These are phyloP conservation scores for Candida broadrunensis DNA, from an alignment of 805 yeast species.

Conservation along the genomic window DNA sequence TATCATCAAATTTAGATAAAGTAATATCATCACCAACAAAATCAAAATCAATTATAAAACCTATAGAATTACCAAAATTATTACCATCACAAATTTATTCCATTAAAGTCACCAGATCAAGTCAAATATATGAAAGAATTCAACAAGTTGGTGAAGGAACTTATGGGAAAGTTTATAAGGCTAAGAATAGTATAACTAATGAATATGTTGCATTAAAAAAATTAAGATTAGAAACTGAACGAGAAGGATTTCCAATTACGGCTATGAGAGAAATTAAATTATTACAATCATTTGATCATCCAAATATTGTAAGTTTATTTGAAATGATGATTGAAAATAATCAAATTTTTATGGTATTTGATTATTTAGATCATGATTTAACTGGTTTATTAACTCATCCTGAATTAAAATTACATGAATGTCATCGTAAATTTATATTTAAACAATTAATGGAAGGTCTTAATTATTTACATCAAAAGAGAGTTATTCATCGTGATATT, in stretches of 20 bases:
- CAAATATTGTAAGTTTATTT: slow-evolving; percentile 71
- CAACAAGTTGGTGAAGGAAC: slow-evolving; percentile 99
- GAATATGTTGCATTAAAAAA: slow-evolving; percentile 83
- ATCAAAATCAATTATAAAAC: slow-evolving; percentile 2
- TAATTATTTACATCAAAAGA: slow-evolving; percentile 61
- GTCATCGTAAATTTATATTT: slow-evolving; percentile 66
- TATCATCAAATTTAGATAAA: slow-evolving; percentile 13
- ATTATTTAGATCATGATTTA: slow-evolving; percentile 90
- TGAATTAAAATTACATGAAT: slow-evolving; percentile 55
- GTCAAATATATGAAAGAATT: slow-evolving; percentile 60
- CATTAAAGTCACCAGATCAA: slow-evolving; percentile 21
- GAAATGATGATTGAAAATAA: slow-evolving; percentile 87
- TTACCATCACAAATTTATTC: slow-evolving; percentile 30
- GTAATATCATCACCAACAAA: slow-evolving; percentile 3
- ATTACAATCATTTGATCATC: slow-evolving; percentile 78
- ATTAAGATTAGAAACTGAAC: slow-evolving; percentile 77
- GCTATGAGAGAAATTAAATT: slow-evolving; percentile 89
- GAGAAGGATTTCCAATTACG: slow-evolving; percentile 95
- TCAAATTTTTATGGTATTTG: slow-evolving; percentile 85
- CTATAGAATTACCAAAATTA: slow-evolving; percentile 13
- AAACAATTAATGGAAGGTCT: slow-evolving; percentile 67
- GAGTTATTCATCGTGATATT: slow-evolving; percentile 76
- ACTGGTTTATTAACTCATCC: slow-evolving; percentile 84
- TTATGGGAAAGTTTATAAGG: slow-evolving; percentile 93
- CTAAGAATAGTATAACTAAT: slow-evolving; percentile 64